phyloP scores from a whole-genome alignment of 2,329 filamentous ascomycete species.

The Aspergillus sergii region DNA sequence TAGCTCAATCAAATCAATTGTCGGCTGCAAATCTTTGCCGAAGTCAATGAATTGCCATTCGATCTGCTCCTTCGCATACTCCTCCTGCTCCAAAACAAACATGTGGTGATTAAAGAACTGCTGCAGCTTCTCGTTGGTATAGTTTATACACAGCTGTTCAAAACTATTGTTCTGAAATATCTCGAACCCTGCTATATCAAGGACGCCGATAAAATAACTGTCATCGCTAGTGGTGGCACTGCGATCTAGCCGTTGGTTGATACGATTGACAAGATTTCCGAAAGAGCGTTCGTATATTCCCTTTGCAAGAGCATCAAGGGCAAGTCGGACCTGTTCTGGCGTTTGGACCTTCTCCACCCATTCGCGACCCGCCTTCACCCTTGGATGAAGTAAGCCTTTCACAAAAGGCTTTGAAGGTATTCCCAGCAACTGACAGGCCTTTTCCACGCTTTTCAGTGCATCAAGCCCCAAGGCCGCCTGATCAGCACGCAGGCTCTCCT shows the following conservation, averaged over 20 bases:
- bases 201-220: constrained; percentile 92
- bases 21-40: constrained; percentile 92
- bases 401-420: constrained; percentile 84
- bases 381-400: constrained; percentile 85
- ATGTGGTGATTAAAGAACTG: constrained; percentile 99
- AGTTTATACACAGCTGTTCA: constrained; percentile 98
- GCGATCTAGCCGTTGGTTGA: constrained; percentile 90
- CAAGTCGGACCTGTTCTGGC: constrained; percentile 88
- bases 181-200: constrained; percentile 98
- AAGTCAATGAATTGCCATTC: constrained; percentile 99
- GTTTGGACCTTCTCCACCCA: constrained; percentile 99
- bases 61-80: constrained; percentile 95
- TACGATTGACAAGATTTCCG: constrained; percentile 85
- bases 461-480: constrained; percentile 82
- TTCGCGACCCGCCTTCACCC: constrained; percentile 91
- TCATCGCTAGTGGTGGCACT: constrained; percentile 81
- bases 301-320: constrained; percentile 89
- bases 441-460: constrained; percentile 72
- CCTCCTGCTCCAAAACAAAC: constrained; percentile 98
- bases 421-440: constrained; percentile 80
- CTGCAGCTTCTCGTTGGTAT: constrained; percentile 98
- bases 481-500: constrained; percentile 87
- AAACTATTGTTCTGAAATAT: constrained; percentile 99
- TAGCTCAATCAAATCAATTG: constrained; percentile 94
- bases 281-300: constrained; percentile 98